Conservation (phyloP, 2,329 filamentous ascomycete species). For the Teratosphaeria epicoccoides region DNA sequence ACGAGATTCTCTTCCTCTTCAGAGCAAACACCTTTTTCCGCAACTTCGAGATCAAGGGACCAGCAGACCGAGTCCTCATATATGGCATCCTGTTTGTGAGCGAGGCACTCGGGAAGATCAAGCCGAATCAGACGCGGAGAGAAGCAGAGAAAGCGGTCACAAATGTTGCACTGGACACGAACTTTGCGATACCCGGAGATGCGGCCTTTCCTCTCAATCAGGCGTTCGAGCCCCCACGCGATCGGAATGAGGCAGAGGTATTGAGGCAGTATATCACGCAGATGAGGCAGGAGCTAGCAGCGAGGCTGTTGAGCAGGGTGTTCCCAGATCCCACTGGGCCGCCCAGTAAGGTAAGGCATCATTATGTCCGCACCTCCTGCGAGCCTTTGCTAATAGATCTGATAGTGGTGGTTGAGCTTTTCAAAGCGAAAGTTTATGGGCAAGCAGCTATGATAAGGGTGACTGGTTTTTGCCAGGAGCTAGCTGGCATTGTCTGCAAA, state of each 20-base stretch:
- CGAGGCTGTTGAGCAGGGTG: constrained; percentile 70
- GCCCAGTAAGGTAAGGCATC: constrained; percentile 48
- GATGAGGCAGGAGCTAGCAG: constrained; percentile 82
- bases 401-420: constrained; percentile 97
- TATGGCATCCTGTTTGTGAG: constrained; percentile 94
- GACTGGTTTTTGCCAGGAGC: too few species aligned
- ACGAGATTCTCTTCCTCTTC: constrained; percentile 87
- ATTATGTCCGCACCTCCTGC: neutral
- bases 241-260: constrained; percentile 80
- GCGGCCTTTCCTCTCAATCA: constrained; percentile 90
- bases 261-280: constrained; percentile 84
- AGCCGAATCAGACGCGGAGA: constrained; percentile 55
- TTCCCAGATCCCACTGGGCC: constrained; percentile 60
- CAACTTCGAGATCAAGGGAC: constrained; percentile 98
- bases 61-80: constrained; percentile 84
- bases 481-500: too few species aligned
- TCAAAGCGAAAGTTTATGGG: constrained; percentile 99
- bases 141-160: constrained; percentile 68
- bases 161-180: constrained; percentile 80
- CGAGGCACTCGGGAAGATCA: constrained; percentile 82
- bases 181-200: constrained; percentile 92
- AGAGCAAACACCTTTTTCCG: constrained; percentile 98
- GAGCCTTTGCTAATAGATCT: constrained; percentile 25
- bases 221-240: constrained; percentile 81
- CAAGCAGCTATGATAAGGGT: constrained; percentile 47